Evolutionary conservation across 352 stramenopile genomes (phyloP).

Genomic region (Pythium sukuiense): DNA sequence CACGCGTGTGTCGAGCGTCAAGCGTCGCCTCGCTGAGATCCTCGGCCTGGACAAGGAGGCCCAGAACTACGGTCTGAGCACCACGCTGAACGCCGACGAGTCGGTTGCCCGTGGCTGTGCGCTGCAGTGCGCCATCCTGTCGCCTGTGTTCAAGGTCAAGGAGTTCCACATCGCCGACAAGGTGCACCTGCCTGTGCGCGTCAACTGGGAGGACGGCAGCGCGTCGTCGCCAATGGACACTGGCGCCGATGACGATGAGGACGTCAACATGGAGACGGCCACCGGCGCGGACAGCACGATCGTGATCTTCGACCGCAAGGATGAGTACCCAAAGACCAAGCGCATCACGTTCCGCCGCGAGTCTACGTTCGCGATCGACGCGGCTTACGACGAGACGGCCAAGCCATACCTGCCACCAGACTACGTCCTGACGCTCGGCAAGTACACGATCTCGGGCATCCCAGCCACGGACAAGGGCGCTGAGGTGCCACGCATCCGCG

Average conservation of each 20-base stretch:
- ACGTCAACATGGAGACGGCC: conserved; percentile 74
- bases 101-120: conserved; percentile 96
- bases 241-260: conserved; percentile 85
- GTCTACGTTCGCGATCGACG: conserved; percentile 92
- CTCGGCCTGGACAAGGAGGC: conserved; percentile 92
- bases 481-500: conserved; percentile 91
- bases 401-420: conserved; percentile 61
- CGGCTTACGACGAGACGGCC: conserved; percentile 87
- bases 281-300: conserved; percentile 82
- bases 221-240: conserved; percentile 50
- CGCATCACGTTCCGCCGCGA: conserved; percentile 95
- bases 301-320: conserved; percentile 94
- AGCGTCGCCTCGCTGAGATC: conserved; percentile 90
- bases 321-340: conserved; percentile 97
- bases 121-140: conserved; percentile 98
- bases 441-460: conserved; percentile 93
- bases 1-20: conserved; percentile 96
- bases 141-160: conserved; percentile 97
- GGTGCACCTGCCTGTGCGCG: conserved; percentile 91
- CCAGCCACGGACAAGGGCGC: conserved; percentile 61
- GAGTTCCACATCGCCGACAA: conserved; percentile 88
- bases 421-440: conserved; percentile 84
- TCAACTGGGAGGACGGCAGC: conserved; percentile 90
- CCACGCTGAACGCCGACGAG: conserved; percentile 99
- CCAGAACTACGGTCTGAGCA: conserved; percentile 96